Evolutionary conservation across 345 rosid genomes (phyloP).

Genomic region (Citrus hindsii): DNA sequence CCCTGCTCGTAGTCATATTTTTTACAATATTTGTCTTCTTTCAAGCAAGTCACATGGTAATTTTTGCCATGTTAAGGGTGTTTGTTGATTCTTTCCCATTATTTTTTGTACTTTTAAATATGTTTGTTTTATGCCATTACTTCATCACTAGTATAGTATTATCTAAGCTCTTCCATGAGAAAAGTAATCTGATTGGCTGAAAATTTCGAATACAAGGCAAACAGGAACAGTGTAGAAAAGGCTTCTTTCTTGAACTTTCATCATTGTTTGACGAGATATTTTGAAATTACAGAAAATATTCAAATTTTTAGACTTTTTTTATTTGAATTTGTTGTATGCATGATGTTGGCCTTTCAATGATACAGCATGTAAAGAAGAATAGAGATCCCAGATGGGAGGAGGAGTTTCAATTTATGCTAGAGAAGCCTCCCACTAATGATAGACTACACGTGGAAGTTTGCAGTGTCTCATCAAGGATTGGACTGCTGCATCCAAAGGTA

Average conservation of each 20-base stretch:
- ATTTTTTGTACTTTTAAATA: background rate
- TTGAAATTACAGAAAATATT: background rate
- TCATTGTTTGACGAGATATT: background rate
- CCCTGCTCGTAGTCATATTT: background rate
- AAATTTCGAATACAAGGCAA: background rate
- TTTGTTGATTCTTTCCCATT: background rate
- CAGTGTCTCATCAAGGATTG: conserved; percentile 79
- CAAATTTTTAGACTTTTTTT: background rate
- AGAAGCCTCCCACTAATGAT: conserved; percentile 71
- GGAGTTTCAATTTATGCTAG: conserved; percentile 69
- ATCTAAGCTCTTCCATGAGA: background rate
- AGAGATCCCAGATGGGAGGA: conserved; percentile 97
- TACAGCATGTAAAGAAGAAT: conserved; percentile 76
- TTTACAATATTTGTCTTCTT: background rate
- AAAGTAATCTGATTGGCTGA: background rate
- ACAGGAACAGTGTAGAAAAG: background rate
- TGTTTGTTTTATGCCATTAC: background rate
- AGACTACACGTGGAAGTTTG: conserved; percentile 78
- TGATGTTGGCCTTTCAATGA: conserved; percentile 3
- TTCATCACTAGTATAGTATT: background rate
- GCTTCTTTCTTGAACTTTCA: background rate
- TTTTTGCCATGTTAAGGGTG: background rate
- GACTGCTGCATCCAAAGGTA: conserved; percentile 90
- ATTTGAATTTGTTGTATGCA: background rate
- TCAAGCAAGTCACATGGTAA: background rate